Percentiles rank a stretch among this genome's conserved stretches.
These are phyloP conservation scores for Debaryomyces sp. DNA, from an alignment of 1,139 yeast species.

Conservation along the genomic window DNA sequence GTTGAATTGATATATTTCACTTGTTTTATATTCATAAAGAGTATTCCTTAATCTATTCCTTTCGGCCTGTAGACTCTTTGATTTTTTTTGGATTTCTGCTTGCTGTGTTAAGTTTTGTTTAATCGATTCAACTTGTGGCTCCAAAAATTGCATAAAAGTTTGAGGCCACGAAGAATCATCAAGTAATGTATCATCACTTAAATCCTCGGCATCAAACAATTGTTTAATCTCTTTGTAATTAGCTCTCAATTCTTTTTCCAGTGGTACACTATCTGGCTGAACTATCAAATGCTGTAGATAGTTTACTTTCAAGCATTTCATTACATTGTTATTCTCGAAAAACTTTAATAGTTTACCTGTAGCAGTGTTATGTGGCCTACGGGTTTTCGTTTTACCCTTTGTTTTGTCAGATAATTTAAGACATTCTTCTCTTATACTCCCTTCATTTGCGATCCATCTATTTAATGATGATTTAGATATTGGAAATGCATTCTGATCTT, in stretches of 20 bases:
- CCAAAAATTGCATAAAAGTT: constrained; percentile 10
- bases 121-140: constrained; percentile 12
- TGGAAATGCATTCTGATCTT: constrained; percentile 13
- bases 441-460: constrained; percentile 22
- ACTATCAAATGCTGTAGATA: constrained; percentile 13
- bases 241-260: constrained; percentile 14
- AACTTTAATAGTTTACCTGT: constrained; percentile 11
- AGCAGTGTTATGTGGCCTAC: constrained; percentile 10
- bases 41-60: constrained; percentile 15
- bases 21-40: constrained; percentile 13
- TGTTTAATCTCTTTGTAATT: constrained; percentile 14
- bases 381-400: constrained; percentile 13
- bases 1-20: constrained; percentile 21
- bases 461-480: constrained; percentile 25
- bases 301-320: constrained; percentile 15
- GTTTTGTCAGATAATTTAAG: constrained; percentile 8
- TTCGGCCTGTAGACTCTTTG: constrained; percentile 17
- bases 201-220: constrained; percentile 4
- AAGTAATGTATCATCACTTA: neutral
- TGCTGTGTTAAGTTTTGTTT: constrained; percentile 13
- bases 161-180: constrained; percentile 15
- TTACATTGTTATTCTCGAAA: constrained; percentile 10
- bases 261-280: constrained; percentile 9
- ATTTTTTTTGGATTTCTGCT: constrained; percentile 10
- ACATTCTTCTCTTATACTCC: constrained; percentile 12